Percentiles rank a stretch among this genome's conserved stretches.
Conservation (phyloP, 192 early-diverging fungal species). For the Backusella australiensis region DNA sequence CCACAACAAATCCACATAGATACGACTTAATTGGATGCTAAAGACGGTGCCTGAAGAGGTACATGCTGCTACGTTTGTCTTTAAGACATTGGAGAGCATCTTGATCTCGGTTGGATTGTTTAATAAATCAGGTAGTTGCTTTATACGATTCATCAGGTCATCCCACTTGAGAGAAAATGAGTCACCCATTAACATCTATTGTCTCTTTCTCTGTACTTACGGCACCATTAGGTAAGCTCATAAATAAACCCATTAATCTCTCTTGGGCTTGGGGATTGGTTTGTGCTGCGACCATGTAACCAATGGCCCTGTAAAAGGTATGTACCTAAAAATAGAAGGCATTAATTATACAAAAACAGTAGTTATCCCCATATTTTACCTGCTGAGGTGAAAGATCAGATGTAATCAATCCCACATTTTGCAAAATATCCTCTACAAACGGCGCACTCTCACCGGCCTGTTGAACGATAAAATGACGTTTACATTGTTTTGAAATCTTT, state of each 20-base stretch:
- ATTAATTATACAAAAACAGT: not conserved
- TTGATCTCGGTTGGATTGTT: constrained; percentile 83
- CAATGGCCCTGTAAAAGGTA: constrained; percentile 98
- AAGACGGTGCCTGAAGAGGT: constrained; percentile 84
- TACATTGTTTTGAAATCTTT: constrained; percentile 99
- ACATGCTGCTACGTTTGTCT: constrained; percentile 93
- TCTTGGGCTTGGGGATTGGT: constrained; percentile 74
- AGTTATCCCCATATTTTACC: constrained; percentile 11
- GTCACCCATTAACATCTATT: not conserved
- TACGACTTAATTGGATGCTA: constrained; percentile 82
- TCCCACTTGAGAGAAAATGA: constrained; percentile 61
- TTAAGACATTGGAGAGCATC: constrained; percentile 90
- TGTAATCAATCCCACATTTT: constrained; percentile 76
- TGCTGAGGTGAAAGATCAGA: constrained; percentile 87
- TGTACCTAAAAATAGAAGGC: constrained; percentile 51
- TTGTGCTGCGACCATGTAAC: constrained; percentile 97
- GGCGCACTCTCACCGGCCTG: constrained; percentile 85
- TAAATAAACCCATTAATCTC: constrained; percentile 77
- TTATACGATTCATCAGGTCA: constrained; percentile 67
- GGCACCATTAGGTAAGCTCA: constrained; percentile 86
- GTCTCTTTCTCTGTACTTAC: constrained; percentile 40
- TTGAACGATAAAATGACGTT: constrained; percentile 90
- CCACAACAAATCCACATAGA: constrained; percentile 87
- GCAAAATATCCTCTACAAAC: constrained; percentile 96
- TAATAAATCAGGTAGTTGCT: constrained; percentile 61